phyloP scores from a whole-genome alignment of 2,329 filamentous ascomycete species.

The Penicillium sp. region DNA sequence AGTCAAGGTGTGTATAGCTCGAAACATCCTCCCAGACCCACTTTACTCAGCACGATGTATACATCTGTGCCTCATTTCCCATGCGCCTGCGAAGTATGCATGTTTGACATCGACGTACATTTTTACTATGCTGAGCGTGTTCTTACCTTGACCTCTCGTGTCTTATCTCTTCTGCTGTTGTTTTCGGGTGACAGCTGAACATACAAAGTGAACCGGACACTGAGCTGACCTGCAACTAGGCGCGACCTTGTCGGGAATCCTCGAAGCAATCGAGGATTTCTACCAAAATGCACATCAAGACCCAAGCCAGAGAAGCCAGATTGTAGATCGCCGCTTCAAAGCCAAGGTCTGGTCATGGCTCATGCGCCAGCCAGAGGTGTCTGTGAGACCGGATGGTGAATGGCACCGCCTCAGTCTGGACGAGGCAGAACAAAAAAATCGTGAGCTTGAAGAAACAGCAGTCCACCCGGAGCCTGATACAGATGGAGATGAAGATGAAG shows the following conservation, averaged over 20 bases:
- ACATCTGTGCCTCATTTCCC: background rate
- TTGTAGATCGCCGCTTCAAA: constrained; percentile 58
- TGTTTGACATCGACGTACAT: background rate
- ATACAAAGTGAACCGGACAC: background rate
- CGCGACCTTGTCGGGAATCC: constrained; percentile 44
- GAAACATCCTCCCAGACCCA: constrained; percentile 26
- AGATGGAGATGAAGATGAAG: constrained; percentile 10
- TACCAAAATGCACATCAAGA: constrained; percentile 39
- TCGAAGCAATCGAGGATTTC: constrained; percentile 44
- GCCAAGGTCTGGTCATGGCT: constrained; percentile 65
- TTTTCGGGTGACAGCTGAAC: background rate
- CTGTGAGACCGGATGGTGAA: constrained; percentile 52
- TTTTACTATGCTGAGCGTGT: background rate
- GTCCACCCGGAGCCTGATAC: constrained; percentile 2
- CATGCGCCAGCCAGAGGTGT: constrained; percentile 61
- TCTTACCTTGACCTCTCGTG: background rate
- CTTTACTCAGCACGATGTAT: constrained; percentile 26
- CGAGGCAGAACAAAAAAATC: constrained; percentile 42
- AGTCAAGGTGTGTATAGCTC: constrained; percentile 58
- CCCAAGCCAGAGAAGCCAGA: constrained; percentile 29
- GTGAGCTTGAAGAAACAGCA: background rate
- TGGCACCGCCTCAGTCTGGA: constrained; percentile 50
- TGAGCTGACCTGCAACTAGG: constrained; percentile 39
- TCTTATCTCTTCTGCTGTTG: background rate
- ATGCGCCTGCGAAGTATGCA: background rate